Conservation (phyloP, 2,329 filamentous ascomycete species). For the Epichloe sp. region DNA sequence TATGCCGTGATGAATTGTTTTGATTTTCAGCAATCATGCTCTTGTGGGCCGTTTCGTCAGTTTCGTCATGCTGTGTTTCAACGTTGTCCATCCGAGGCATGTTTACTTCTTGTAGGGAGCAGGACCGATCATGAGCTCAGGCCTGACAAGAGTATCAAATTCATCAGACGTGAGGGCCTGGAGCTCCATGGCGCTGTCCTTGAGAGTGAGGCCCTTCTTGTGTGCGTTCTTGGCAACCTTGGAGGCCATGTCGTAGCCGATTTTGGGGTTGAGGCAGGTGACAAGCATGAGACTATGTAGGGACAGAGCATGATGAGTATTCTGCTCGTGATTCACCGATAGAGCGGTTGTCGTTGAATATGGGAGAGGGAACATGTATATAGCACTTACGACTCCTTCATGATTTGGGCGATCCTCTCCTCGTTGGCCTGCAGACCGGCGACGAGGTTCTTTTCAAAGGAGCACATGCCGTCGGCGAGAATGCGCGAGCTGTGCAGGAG, state of each 20-base stretch:
- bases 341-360: background rate
- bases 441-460: conserved; percentile 89
- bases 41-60: background rate
- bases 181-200: conserved; percentile 87
- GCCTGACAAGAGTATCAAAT: conserved; percentile 79
- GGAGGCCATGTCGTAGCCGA: conserved; percentile 93
- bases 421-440: conserved; percentile 84
- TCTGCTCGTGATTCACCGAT: background rate
- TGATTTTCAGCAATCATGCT: background rate
- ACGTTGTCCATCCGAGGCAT: background rate
- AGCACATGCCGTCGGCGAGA: conserved; percentile 82
- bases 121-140: conserved; percentile 90
- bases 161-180: conserved; percentile 78
- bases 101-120: conserved; percentile 39
- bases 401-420: conserved; percentile 74
- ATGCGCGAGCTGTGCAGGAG: conserved; percentile 84
- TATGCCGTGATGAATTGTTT: too few relatives aligned
- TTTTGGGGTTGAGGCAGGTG: conserved; percentile 93
- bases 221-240: conserved; percentile 98
- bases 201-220: conserved; percentile 92
- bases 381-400: conserved; percentile 76
- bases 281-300: conserved; percentile 77
- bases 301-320: background rate
- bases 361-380: too few relatives aligned
- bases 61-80: background rate